Conservation (phyloP, 371 early-diverging fungal species). For the Mortierella sp. region DNA sequence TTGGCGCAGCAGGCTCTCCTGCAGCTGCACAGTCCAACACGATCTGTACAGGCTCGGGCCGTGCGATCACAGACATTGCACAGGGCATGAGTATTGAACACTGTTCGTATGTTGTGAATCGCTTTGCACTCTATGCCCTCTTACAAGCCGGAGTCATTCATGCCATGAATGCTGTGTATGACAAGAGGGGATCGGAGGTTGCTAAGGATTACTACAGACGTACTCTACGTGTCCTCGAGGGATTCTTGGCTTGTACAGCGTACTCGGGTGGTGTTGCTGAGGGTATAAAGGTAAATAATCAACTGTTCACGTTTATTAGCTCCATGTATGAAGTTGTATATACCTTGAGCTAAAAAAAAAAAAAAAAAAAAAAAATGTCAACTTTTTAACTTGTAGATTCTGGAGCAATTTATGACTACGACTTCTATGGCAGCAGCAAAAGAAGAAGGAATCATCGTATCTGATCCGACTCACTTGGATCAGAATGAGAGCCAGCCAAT, state of each 20-base stretch:
- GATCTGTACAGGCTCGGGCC: constrained; percentile 55
- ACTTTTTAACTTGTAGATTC: constrained; percentile 20
- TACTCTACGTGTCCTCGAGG: constrained; percentile 35
- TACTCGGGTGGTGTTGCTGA: constrained; percentile 52
- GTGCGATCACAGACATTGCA: constrained; percentile 55
- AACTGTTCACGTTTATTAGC: not conserved
- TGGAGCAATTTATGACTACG: constrained; percentile 48
- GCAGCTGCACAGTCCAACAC: constrained; percentile 56
- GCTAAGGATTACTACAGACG: constrained; percentile 56
- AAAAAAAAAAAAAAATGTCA: too few relatives aligned
- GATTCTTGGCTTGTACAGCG: constrained; percentile 25
- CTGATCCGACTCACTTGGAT: not conserved
- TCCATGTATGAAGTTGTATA: not conserved
- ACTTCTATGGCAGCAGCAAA: constrained; percentile 48
- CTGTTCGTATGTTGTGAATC: constrained; percentile 55
- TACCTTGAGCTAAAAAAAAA: not conserved
- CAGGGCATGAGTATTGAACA: constrained; percentile 44
- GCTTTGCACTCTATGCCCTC: constrained; percentile 53
- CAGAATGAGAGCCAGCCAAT: constrained; percentile 8
- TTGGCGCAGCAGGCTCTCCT: constrained; percentile 55
- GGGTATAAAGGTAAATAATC: constrained; percentile 44
- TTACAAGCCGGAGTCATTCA: constrained; percentile 57
- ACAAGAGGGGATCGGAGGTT: constrained; percentile 48
- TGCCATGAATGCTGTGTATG: constrained; percentile 57
- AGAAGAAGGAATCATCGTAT: not conserved